Base-by-base conservation (phyloP, 108 stramenopile genomes). In the Asterionellopsis glacialis region DNA sequence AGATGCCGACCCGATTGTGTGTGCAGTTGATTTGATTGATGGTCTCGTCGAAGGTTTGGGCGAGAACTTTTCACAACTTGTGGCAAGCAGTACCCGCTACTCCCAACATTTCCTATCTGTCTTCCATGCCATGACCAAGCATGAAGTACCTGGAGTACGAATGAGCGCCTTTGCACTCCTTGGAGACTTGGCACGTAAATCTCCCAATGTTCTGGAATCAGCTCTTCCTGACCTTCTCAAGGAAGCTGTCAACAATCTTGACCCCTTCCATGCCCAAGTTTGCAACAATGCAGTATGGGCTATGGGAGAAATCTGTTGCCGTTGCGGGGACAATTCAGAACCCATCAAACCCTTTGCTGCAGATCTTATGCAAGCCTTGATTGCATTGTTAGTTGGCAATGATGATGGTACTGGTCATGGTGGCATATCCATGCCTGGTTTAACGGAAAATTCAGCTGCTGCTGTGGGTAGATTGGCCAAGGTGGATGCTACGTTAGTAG, bases 261-360 rank as follows among this genome's bases (percentile, higher is more conserved):
- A 87, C 53, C 74, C 81, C 7, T 63, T 53, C 21, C 76, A 75
- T 52, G 71, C 83, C 26, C 68, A 77, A 50, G 85, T 90, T 13
- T 88, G 88, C 65, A 93, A 87, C 68, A 96, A 96, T 74, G 93
- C 93, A 10, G 81, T 92, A 39, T 96, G 95, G 95, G 89, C 95
- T 22, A 69, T 94, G 33, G 95, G 95, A 14, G 95, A 96, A 76
- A 77, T 96, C 7, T 88, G 88, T 58, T 79, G 89, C 19, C 76
- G 84, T 38, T 92, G 87, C 26, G 80, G 75, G 27, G 78, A 68
- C 25, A 85, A 92, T 69, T 53, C 88, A 6, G 66, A 60, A 19
- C 79, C 84, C 2, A 57, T 93, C 15, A 61, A 61, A 50, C 88
- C 88, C 10, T 62, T 82, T 65, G 85, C 80, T 7, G 33, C 64